Percentiles rank a stretch among this genome's conserved stretches.
Evolutionary conservation across 192 early-diverging fungal genomes (phyloP).

Genomic region (Kappamyces sp.): DNA sequence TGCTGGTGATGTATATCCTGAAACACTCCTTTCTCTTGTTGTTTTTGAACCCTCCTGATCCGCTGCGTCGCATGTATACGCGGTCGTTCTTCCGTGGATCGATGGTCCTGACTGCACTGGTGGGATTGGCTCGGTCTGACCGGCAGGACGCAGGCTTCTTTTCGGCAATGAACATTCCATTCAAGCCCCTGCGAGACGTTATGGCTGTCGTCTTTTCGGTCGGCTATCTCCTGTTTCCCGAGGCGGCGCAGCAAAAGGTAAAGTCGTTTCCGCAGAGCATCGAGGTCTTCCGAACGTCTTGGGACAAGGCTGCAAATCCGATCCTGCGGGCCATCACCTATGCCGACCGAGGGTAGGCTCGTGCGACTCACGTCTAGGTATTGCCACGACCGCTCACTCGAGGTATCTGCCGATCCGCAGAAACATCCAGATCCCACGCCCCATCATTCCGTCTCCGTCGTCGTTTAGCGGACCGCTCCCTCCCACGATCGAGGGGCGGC

Average conservation of each 20-base stretch:
- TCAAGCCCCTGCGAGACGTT: conserved; percentile 69
- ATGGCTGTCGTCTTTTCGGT: conserved; percentile 69
- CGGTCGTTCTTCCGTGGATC: conserved; percentile 85
- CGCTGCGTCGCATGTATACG: conserved; percentile 78
- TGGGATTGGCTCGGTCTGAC: conserved; percentile 7
- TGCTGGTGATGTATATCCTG: conserved; percentile 57
- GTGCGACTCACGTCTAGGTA: background rate
- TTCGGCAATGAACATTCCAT: conserved; percentile 74
- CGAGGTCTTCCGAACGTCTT: conserved; percentile 80
- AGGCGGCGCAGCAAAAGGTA: conserved; percentile 79
- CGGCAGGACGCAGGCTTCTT: conserved; percentile 81
- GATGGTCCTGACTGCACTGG: conserved; percentile 79
- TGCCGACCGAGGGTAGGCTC: conserved; percentile 24
- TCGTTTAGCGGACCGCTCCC: conserved; percentile 28
- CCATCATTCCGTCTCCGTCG: conserved; percentile 33
- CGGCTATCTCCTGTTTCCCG: conserved; percentile 81
- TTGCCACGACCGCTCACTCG: background rate
- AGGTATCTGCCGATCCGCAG: conserved; percentile 27
- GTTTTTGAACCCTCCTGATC: conserved; percentile 72
- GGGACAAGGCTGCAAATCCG: conserved; percentile 82
- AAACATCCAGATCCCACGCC: conserved; percentile 37
- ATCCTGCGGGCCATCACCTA: conserved; percentile 48
- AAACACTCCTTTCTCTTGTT: conserved; percentile 65
- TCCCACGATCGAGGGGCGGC: conserved; percentile 32
- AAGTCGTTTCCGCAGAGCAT: conserved; percentile 49